Evolutionary conservation across 2,329 filamentous ascomycete species (phyloP), one percentile per base, ranked within the genome.

Genomic region (Trichoderma cornu-damae): DNA sequence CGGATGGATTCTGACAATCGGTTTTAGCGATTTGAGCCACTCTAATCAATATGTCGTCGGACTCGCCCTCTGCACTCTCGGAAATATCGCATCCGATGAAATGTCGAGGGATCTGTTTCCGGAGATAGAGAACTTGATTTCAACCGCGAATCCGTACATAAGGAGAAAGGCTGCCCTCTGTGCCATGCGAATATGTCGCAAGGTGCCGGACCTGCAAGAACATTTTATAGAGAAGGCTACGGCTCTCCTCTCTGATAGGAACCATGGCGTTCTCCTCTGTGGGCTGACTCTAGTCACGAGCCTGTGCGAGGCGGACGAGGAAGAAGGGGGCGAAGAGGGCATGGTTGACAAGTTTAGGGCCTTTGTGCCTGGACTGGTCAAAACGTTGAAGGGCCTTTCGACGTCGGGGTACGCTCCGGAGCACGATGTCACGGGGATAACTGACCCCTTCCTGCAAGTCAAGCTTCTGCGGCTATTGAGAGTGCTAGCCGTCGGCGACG

Each of bases 11-110:
- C 42, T 46, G 28, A 46, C 16, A 5, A 7, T 30, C 22, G 22
- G n/a, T 38, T n/a, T 35, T 47, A 96, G 93, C 80, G 94, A 97
- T 69, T 81, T 99, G 57, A 90, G 92, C 66, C 94, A 99, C 75
- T 92, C 90, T 56, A 99, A 99, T 72, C 94, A 99, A 75, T 99
- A 99, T 73, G 90, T 99, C 61, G 94, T 97, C 65, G 94, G 95
- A 22, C 86, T 99, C 51, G 94, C 94, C 60, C 85, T 99, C 30
- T 96, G 93, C 72, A 96, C 95, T 0, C 83, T 99, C 18, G 94
- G 93, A 64, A 99, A 99, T 72, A 99, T 99, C 66, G 93, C 95
- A 59, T 96, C 93, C 1, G 81, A 97, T 68, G 94, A 99, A 72
- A 99, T 99, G 94, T 96, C 94, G 16, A 83, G 94, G 78, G 94